Base-by-base conservation (phyloP, 2,329 filamentous ascomycete species). In the Venturiaceae sp. region DNA sequence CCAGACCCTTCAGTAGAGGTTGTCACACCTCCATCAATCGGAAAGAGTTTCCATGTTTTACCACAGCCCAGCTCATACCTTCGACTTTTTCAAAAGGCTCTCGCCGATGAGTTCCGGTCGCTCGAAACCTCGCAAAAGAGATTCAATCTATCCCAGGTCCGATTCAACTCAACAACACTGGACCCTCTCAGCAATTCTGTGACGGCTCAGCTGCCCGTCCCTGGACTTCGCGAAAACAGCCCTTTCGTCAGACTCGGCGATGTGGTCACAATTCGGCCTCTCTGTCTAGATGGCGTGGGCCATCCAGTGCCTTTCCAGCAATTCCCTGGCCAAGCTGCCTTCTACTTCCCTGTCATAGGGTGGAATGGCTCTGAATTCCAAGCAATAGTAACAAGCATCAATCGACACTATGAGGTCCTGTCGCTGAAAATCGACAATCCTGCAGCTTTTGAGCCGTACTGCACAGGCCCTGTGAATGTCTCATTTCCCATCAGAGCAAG, bases 231-330 rank as follows among this genome's bases (percentile, higher is more conserved):
- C 36, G 69, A 72, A 54, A 65, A 70, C 7, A 68, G 54, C 16
- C 69, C 69, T 16, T 41, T 64, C 3, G 44, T 72, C n/a, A 66
- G 68, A 41, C 63, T 68, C 60, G 69, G 68, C 6, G 68, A 72
- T 28, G 55, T 58, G 1, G 34, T 72, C n/a, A 64, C 68, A 28
- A 60, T 71, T n/a, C 66, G 69, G 2, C 68, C 68, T 28, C 58
- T 70, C 11, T 63, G 58, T 33, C 54, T 67, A 2, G 64, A 69
- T 53, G 8, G 11, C 8, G 30, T 23, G 41, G 63, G 63, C 11
- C 60, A 64, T 6, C 37, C 55, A 13, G 19, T 57, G 4, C 13
- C 16, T 2, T 55, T 39, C 33, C 26, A 30, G 16, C 55, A 56
- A 46, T 5, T 28, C 33, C 14, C 33, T 54, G 16, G 55, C 32